These are phyloP conservation scores for Debaryomycetaceae sp. DNA, from an alignment of 1,139 yeast species.

Conservation along the genomic window DNA sequence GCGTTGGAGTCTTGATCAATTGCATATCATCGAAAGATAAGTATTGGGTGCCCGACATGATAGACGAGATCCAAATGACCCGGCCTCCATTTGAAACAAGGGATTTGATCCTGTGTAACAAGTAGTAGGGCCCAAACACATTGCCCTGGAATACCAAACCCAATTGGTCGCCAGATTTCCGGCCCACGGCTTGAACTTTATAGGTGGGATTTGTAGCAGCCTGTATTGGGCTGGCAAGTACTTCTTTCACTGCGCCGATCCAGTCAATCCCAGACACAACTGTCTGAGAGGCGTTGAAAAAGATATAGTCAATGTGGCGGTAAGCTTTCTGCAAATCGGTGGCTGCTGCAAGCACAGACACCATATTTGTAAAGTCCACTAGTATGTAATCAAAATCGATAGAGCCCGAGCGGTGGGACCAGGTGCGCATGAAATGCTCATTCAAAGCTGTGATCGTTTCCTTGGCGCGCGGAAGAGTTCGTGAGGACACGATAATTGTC, in stretches of 20 bases:
- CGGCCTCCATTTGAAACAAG: slow-evolving; percentile 43
- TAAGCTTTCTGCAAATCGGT: slow-evolving; percentile 59
- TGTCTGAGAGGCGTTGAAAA: slow-evolving; percentile 85
- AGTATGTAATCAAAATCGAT: slow-evolving; percentile 80
- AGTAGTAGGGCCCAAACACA: slow-evolving; percentile 87
- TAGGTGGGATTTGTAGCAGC: slow-evolving; percentile 82
- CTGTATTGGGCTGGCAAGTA: slow-evolving; percentile 52
- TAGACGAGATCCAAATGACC: slow-evolving; percentile 76
- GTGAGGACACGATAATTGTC: slow-evolving; percentile 77
- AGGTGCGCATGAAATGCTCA: slow-evolving; percentile 29
- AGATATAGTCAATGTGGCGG: slow-evolving; percentile 59
- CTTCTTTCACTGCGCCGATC: slow-evolving; percentile 60
- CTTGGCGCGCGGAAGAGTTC: slow-evolving; percentile 76
- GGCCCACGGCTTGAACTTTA: slow-evolving; percentile 71
- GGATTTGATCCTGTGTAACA: slow-evolving; percentile 51
- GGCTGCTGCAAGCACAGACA: slow-evolving; percentile 66
- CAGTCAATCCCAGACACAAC: slow-evolving; percentile 82
- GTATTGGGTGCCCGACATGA: slow-evolving; percentile 64
- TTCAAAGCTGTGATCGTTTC: slow-evolving; percentile 61
- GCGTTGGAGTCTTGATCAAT: slow-evolving; percentile 46
- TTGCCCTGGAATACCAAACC: slow-evolving; percentile 92
- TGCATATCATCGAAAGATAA: slow-evolving; percentile 69
- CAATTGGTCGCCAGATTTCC: slow-evolving; percentile 57
- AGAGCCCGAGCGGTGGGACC: slow-evolving; percentile 31
- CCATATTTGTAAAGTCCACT: slow-evolving; percentile 87